Percentiles rank a stretch among this genome's conserved stretches.
phyloP scores from a whole-genome alignment of 495 filamentous ascomycete genomes.

The Hypoxylon cercidicola region DNA sequence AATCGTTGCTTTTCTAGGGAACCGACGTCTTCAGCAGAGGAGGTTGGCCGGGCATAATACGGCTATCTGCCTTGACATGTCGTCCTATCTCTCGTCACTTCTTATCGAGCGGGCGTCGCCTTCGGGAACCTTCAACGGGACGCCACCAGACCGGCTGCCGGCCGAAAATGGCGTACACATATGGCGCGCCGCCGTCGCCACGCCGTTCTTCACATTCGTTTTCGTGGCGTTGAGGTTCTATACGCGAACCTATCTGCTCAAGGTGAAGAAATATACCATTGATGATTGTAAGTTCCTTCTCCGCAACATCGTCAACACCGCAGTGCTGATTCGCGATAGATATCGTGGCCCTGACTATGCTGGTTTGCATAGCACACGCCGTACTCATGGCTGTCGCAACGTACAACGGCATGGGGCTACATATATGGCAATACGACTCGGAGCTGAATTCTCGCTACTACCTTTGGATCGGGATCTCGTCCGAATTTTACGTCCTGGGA shows the following conservation, averaged over 20 bases:
- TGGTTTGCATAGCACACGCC: conserved; percentile 35
- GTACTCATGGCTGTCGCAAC: conserved; percentile 40
- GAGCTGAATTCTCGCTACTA: conserved; percentile 40
- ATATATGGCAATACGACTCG: conserved; percentile 38
- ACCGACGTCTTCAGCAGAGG: conserved; percentile 2
- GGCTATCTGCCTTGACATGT: conserved; percentile 19
- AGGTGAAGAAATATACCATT: conserved; percentile 27
- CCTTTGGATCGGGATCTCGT: conserved; percentile 48
- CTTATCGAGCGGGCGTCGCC: conserved; percentile 35
- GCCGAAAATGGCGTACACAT: conserved; percentile 41
- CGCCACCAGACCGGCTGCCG: conserved; percentile 29
- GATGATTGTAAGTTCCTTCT: conserved; percentile 30
- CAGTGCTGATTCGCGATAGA: conserved; percentile 20
- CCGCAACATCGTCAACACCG: background rate
- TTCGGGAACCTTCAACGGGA: conserved; percentile 25
- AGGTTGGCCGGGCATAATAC: conserved; percentile 1
- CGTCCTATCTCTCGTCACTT: conserved; percentile 17
- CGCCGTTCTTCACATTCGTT: conserved; percentile 36
- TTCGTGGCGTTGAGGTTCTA: conserved; percentile 40
- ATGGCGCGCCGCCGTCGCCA: conserved; percentile 37
- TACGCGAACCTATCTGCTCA: conserved; percentile 29
- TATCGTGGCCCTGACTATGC: conserved; percentile 34
- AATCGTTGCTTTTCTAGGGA: background rate
- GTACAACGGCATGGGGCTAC: conserved; percentile 43
- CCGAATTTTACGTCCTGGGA: conserved; percentile 47